These are phyloP conservation scores for Geotrichum candidum DNA, from an alignment of 1,139 yeast species.

Conservation along the genomic window DNA sequence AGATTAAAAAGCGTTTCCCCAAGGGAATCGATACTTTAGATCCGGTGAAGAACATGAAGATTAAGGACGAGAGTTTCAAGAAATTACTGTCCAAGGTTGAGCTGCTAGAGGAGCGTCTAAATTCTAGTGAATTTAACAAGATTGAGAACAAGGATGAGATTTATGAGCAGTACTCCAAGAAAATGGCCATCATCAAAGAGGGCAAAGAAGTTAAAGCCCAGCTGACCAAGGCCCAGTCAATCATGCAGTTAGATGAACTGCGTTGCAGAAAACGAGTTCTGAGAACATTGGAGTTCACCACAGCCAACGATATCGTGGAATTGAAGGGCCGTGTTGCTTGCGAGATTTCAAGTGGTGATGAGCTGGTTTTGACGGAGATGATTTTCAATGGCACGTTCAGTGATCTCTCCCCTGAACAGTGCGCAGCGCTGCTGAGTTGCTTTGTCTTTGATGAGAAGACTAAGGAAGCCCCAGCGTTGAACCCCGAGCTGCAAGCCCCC, in stretches of 20 bases:
- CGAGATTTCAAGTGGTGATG: slow-evolving; percentile 77
- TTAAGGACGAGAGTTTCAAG: slow-evolving; percentile 65
- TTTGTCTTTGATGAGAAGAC: slow-evolving; percentile 96
- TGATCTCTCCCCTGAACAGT: slow-evolving; percentile 79
- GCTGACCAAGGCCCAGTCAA: neutral
- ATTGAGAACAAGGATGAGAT: slow-evolving; percentile 25
- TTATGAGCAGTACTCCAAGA: slow-evolving; percentile 58
- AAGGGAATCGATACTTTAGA: slow-evolving; percentile 86
- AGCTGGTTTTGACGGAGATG: slow-evolving; percentile 77
- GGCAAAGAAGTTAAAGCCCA: slow-evolving; percentile 43
- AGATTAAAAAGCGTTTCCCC: slow-evolving; percentile 75
- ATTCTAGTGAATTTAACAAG: slow-evolving; percentile 41
- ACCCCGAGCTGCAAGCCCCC: no score
- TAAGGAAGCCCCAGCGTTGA: slow-evolving; percentile 73
- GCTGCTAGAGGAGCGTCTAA: slow-evolving; percentile 68
- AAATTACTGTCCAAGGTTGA: slow-evolving; percentile 68
- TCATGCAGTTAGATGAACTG: slow-evolving; percentile 88
- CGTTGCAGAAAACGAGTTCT: slow-evolving; percentile 88
- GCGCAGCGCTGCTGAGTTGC: slow-evolving; percentile 87
- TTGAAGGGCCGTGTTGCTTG: slow-evolving; percentile 56
- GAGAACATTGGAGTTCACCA: slow-evolving; percentile 78
- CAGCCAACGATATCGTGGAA: slow-evolving; percentile 76
- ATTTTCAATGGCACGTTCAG: slow-evolving; percentile 93
- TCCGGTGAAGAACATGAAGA: slow-evolving; percentile 89
- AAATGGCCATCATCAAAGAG: slow-evolving; percentile 56